phyloP scores from a whole-genome alignment of 106 monocot genomes.

The Cymbidium sinense region DNA sequence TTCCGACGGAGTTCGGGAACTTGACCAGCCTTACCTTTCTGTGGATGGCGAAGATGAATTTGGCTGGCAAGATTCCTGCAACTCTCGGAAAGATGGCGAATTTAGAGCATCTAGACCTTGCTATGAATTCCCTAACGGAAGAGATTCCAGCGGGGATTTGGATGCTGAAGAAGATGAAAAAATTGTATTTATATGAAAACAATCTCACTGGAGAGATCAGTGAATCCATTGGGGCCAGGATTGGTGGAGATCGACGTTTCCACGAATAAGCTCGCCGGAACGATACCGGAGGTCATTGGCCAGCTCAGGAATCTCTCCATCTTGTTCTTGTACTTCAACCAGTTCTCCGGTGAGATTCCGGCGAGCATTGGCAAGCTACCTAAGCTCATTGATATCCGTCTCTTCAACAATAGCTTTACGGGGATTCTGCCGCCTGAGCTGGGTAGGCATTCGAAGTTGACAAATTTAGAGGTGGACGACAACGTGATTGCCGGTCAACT shows the following conservation, averaged over 20 bases:
- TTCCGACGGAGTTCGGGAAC: conserved; percentile 40
- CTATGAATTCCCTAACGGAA: conserved; percentile 33
- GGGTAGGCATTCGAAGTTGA: conserved; percentile 30
- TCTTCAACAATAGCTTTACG: conserved; percentile 33
- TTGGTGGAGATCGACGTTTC: conserved; percentile 36
- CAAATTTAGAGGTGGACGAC: conserved; percentile 39
- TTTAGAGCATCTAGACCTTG: conserved; percentile 37
- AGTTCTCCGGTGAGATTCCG: conserved; percentile 36
- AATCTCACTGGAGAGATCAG: conserved; percentile 33
- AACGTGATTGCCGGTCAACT: conserved; percentile 50
- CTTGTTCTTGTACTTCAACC: conserved; percentile 29
- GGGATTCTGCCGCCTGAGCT: conserved; percentile 38
- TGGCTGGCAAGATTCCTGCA: conserved; percentile 38
- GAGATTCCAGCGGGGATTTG: conserved; percentile 37
- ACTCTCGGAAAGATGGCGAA: conserved; percentile 18
- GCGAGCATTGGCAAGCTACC: conserved; percentile 31
- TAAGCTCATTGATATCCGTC: conserved; percentile 26
- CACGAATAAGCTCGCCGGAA: conserved; percentile 32
- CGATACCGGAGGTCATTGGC: conserved; percentile 33
- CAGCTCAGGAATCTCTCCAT: conserved; percentile 16
- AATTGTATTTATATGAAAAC: conserved; percentile 40
- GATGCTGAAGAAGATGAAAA: conserved; percentile 37
- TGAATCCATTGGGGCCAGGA: conserved; percentile 4
- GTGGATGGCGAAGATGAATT: conserved; percentile 24
- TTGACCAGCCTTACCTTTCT: conserved; percentile 35